Base-by-base conservation (phyloP, 805 yeast species). In the Metschnikowia gruessii region DNA sequence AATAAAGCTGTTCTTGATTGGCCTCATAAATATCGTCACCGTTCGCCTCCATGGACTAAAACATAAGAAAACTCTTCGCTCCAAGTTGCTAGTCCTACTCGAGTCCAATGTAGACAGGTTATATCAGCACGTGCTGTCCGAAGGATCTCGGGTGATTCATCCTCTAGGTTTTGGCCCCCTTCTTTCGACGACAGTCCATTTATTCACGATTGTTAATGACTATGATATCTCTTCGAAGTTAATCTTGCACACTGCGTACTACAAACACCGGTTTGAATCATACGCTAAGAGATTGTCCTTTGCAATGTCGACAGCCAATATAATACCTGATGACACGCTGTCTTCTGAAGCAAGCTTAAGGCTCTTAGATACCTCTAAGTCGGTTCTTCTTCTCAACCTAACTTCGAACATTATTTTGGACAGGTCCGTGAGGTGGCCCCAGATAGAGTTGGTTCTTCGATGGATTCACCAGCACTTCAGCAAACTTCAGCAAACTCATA, bases 161-260 rank as follows among this genome's bases (percentile, higher is more conserved):
- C 37, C 42, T 5, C 24, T 36, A n/a, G 43, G 38, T 4, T 42
- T 42, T 11, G 33, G 41, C 15, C 40, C 48, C 10, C 34, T 37
- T 8, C 53, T 54, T 28, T 48, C 55, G 1, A 34, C 54, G 3
- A 48, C 63, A 1, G 58, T 60, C 2, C 72, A 70, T 44, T 52
- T 68, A n/a, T 70, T 62, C 45, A 57, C 72, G 4, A 63, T 70
- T 8, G 45, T 69, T 15, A 67, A 66, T 46, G 74, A 70, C 51
- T 62, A 63, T 48, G 74, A 69, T 37, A 51, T 69, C 11, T 49
- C 66, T 10, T 42, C 51, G 17, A 67, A 65, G 43, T 51, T 69
- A 34, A 53, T 57, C n/a, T 43, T 65, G 2, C 58, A 59, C 40
- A 42, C 61, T 5, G 45, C 54, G 7, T 52, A 51, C 17, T 45